A percentile compares a stretch with the other conserved stretches of the same genome.
Conservation (phyloP, 1,284 basidiomycete genomes). For the Malassezia yamatoensis region DNA sequence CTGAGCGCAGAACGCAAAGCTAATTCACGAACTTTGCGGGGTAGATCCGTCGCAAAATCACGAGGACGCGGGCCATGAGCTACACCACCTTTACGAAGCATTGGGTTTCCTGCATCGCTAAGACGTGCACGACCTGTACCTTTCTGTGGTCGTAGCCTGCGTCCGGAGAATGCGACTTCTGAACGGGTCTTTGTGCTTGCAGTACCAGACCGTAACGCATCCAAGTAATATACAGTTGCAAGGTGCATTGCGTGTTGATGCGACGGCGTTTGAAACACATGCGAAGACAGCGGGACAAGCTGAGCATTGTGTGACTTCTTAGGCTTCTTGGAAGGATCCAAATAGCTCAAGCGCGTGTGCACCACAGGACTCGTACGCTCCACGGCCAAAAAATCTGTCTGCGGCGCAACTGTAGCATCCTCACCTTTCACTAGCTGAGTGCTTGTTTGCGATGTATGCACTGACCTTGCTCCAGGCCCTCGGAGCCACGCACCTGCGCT, state of each 20-base stretch:
- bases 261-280: slow-evolving; percentile 70
- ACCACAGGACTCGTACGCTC: slow-evolving; percentile 13
- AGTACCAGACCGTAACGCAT: slow-evolving; percentile 76
- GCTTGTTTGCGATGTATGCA: neutral
- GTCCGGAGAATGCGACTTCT: slow-evolving; percentile 76
- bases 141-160: slow-evolving; percentile 84
- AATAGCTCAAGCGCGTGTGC: slow-evolving; percentile 12
- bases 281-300: slow-evolving; percentile 62
- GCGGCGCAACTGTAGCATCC: neutral
- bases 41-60: slow-evolving; percentile 79
- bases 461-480: neutral
- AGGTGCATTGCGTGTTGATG: slow-evolving; percentile 86
- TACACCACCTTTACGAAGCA: slow-evolving; percentile 80
- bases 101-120: slow-evolving; percentile 77
- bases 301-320: neutral
- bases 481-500: neutral
- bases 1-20: slow-evolving; percentile 83
- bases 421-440: neutral
- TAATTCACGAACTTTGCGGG: slow-evolving; percentile 78
- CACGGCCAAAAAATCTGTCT: slow-evolving; percentile 7
- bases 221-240: slow-evolving; percentile 79
- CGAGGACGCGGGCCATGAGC: slow-evolving; percentile 81
- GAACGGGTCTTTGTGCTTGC: slow-evolving; percentile 80
- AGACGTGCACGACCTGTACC: slow-evolving; percentile 79
- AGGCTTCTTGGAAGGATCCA: slow-evolving; percentile 13